These are phyloP conservation scores for Prunella vulgaris DNA, from an alignment of 257 asterid species.

Conservation along the genomic window DNA sequence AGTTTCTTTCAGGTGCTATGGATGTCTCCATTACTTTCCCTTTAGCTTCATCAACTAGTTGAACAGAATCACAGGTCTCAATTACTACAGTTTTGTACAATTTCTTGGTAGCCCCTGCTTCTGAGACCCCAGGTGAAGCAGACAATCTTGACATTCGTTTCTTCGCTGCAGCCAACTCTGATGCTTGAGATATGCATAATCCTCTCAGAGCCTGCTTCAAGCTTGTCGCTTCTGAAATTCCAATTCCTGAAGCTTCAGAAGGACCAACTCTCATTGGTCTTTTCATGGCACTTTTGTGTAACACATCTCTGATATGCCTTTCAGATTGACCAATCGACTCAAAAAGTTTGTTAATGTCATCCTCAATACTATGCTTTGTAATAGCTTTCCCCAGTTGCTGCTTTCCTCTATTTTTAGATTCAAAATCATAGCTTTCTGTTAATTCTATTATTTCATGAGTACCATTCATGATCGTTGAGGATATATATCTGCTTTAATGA, in stretches of 20 bases:
- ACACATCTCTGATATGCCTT: constrained; percentile 26
- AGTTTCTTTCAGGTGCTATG: constrained; percentile 46
- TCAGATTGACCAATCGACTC: constrained; percentile 54
- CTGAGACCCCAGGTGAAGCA: constrained; percentile 38
- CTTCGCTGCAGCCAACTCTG: constrained; percentile 89
- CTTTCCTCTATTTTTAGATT: constrained; percentile 22
- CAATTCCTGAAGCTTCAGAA: constrained; percentile 56
- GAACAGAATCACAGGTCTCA: constrained; percentile 35
- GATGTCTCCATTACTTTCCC: constrained; percentile 53
- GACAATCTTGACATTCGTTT: constrained; percentile 49
- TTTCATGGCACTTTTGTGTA: constrained; percentile 72
- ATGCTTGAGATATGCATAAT: constrained; percentile 91
- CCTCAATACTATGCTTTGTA: constrained; percentile 36
- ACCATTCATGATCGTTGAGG: constrained; percentile 31
- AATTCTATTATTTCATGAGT: constrained; percentile 63
- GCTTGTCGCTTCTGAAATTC: constrained; percentile 61
- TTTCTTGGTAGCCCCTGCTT: constrained; percentile 44
- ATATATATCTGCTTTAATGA: constrained; percentile 2
- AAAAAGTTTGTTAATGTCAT: constrained; percentile 75
- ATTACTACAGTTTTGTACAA: constrained; percentile 36
- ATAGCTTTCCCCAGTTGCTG: constrained; percentile 25
- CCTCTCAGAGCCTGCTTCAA: constrained; percentile 96
- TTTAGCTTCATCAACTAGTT: constrained; percentile 28
- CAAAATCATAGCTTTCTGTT: constrained; percentile 34
- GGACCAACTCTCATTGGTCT: constrained; percentile 62